A percentile compares a stretch with the other conserved stretches of the same genome.
phyloP scores from a whole-genome alignment of 2,329 filamentous ascomycete species.

The Aspergillus sp. region DNA sequence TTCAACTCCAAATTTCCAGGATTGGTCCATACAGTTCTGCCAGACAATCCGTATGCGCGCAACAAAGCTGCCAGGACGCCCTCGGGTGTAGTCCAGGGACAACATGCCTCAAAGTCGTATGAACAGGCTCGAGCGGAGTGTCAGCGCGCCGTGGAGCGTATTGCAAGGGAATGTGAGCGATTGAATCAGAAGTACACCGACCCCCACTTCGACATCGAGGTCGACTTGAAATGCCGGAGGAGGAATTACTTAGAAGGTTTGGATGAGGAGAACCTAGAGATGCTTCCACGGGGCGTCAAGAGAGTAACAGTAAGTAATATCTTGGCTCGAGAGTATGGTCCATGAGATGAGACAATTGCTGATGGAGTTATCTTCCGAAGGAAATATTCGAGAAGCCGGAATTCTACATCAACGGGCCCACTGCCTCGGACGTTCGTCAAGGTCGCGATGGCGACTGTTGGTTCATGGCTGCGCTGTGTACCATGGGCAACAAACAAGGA shows the following conservation, averaged over 20 bases:
- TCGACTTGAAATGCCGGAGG: slow-evolving; percentile 65
- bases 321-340: not conserved
- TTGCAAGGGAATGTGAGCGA: slow-evolving; percentile 66
- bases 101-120: slow-evolving; percentile 67
- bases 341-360: slow-evolving; percentile 11
- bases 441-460: slow-evolving; percentile 81
- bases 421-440: slow-evolving; percentile 76
- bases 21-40: slow-evolving; percentile 71
- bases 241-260: slow-evolving; percentile 57
- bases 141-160: slow-evolving; percentile 59
- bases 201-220: slow-evolving; percentile 82
- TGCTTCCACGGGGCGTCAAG: slow-evolving; percentile 71
- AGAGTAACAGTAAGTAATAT: slow-evolving; percentile 57
- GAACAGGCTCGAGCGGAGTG: slow-evolving; percentile 72
- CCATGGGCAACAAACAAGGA: slow-evolving; percentile 70
- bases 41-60: slow-evolving; percentile 66
- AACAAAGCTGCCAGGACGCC: slow-evolving; percentile 59
- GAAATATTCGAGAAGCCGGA: slow-evolving; percentile 76
- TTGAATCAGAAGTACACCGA: slow-evolving; percentile 86
- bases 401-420: slow-evolving; percentile 77
- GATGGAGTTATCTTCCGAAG: slow-evolving; percentile 35
- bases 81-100: slow-evolving; percentile 55
- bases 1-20: slow-evolving; percentile 71
- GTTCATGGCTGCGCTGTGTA: slow-evolving; percentile 79
- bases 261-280: slow-evolving; percentile 35